Evolutionary conservation across 768 basidiomycete genomes (phyloP).

Genomic region (Serendipita sp.): DNA sequence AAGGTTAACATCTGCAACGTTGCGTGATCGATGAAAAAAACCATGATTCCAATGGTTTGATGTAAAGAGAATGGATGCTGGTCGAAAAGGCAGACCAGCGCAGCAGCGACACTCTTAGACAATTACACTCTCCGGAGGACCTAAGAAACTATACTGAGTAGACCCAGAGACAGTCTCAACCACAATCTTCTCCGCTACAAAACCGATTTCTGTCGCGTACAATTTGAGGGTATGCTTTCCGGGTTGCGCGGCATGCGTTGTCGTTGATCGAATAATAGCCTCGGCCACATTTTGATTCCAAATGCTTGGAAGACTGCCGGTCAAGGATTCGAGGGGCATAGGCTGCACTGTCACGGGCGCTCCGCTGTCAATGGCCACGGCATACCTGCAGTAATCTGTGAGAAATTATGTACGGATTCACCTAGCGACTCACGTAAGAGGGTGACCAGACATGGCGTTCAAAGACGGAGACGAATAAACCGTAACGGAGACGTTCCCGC

Average conservation of each 20-base stretch:
- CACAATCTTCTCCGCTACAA: constrained; percentile 45
- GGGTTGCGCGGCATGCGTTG: constrained; percentile 25
- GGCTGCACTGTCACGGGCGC: constrained; percentile 14
- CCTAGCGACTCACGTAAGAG: background rate
- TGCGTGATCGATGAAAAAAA: no score
- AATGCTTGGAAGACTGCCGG: constrained; percentile 29
- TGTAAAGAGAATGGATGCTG: no score
- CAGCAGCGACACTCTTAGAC: constrained; percentile 7
- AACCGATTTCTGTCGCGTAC: constrained; percentile 35
- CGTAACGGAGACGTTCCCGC: constrained; percentile 32
- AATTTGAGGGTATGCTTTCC: constrained; percentile 48
- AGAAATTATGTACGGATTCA: background rate
- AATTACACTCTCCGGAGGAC: constrained; percentile 40
- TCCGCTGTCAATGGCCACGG: constrained; percentile 34
- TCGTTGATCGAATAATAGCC: constrained; percentile 27
- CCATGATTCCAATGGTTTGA: no score
- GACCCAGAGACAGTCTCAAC: constrained; percentile 44
- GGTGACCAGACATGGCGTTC: constrained; percentile 32
- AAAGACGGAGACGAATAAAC: constrained; percentile 36
- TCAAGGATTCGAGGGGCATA: constrained; percentile 22
- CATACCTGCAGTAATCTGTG: constrained; percentile 27
- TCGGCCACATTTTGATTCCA: constrained; percentile 47
- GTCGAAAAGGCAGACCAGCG: no score
- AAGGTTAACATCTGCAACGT: no score
- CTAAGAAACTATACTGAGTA: constrained; percentile 39